phyloP scores from a whole-genome alignment of 164 flowering plant species.

The Macadamia integrifolia region DNA sequence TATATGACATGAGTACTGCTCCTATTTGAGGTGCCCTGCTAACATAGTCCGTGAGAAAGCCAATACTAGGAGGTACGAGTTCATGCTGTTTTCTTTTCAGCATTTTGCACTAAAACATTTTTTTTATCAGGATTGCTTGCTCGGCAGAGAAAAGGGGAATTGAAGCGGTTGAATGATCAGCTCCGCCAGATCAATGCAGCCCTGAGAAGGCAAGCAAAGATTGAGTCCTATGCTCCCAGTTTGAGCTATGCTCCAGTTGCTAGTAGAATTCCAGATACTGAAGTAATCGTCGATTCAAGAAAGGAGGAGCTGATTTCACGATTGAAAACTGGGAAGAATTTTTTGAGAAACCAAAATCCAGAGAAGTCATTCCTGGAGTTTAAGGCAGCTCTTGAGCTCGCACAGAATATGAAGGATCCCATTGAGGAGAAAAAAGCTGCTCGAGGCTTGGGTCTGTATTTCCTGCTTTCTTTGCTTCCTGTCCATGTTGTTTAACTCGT shows the following conservation, averaged over 20 bases:
- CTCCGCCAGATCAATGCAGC: slow-evolving; percentile 92
- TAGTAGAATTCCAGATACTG: slow-evolving; percentile 53
- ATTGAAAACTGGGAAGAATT: slow-evolving; percentile 74
- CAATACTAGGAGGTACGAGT: too few species aligned
- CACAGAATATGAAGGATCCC: slow-evolving; percentile 66
- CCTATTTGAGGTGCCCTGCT: too few species aligned
- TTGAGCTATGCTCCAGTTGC: slow-evolving; percentile 91
- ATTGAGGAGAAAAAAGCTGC: slow-evolving; percentile 93
- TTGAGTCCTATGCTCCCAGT: slow-evolving; percentile 90
- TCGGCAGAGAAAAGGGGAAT: slow-evolving; percentile 79
- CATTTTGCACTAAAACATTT: background rate
- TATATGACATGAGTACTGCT: too few species aligned
- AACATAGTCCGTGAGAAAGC: too few species aligned
- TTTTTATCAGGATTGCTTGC: slow-evolving; percentile 71
- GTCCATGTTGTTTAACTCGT: background rate
- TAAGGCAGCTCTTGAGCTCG: slow-evolving; percentile 75
- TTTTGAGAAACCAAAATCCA: slow-evolving; percentile 71
- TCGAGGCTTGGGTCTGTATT: slow-evolving; percentile 78
- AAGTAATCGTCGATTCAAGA: slow-evolving; percentile 71
- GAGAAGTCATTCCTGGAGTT: slow-evolving; percentile 72
- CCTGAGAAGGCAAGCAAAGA: slow-evolving; percentile 91
- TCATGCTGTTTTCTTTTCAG: background rate
- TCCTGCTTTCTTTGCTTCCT: background rate
- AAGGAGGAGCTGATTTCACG: slow-evolving; percentile 64
- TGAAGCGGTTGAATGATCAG: slow-evolving; percentile 73